Evolutionary conservation across 2,329 filamentous ascomycete species (phyloP), one percentile per base, ranked within the genome.

Genomic region (Monosporascus cannonballus): DNA sequence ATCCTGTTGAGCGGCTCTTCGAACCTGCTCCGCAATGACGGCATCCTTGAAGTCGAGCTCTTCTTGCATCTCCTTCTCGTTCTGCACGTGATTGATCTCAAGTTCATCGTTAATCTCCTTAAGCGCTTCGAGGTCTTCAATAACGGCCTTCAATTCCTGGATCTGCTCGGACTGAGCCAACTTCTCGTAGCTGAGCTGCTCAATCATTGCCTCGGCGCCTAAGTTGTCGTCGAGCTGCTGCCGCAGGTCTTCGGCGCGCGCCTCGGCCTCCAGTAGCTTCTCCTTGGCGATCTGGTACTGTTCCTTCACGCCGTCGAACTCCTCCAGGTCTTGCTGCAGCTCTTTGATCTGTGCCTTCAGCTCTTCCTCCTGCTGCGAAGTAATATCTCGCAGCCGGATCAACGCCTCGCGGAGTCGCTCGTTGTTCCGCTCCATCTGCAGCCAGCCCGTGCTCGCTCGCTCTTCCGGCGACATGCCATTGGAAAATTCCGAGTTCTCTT

Each of bases 101-200:
- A 99, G 83, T 70, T 99, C 94, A 64, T 97, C 92, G 61, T 90
- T 95, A 61, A 97, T 84, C 66, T 99, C 93, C 67, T 91, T 92
- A 50, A 97, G 74, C 55, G 83, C 90, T 68, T 96, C 90, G 11
- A 97, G 79, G 59, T 97, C 93, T 56, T 92, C 87, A 55, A 97
- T 87, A 7, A 87, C 84, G 18, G 84, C 84, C 63, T 87, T 87
- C 49, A 96, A 80, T 65, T 96, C 87, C 56, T 90, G 87, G 44
- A 96, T 85, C 65, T 90, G 83, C 68, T 96, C 89, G 37, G 86
- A 84, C 66, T 96, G 85, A 57, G 80, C 81, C 75, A 94, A 86
- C 64, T 95, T 96, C 64, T 90, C 87, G 57, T 94, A 89, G 0
- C 89, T 90, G 39, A 99, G 79, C 57, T 95, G 88, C 69, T 96